These are phyloP conservation scores for Cardamine resedifolia DNA, from an alignment of 345 rosid genomes.

Conservation along the genomic window DNA sequence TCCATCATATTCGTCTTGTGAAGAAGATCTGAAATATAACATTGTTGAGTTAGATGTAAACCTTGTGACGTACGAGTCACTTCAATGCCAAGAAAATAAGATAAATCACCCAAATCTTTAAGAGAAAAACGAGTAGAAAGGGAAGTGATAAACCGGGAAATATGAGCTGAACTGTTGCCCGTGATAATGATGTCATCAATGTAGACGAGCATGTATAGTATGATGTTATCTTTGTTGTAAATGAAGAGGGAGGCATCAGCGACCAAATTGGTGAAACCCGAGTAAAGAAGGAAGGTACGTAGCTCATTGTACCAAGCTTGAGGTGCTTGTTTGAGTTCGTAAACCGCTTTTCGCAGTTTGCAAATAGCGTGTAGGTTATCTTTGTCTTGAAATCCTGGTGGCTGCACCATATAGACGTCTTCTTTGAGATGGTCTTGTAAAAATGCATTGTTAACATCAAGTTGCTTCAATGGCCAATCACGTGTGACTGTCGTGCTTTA, in stretches of 20 bases:
- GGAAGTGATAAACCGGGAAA: not conserved
- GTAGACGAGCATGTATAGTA: not conserved
- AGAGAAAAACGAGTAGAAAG: not conserved
- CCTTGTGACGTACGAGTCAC: not conserved
- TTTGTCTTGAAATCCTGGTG: not conserved
- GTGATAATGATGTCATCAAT: not conserved
- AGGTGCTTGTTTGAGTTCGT: not conserved
- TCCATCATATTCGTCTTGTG: too few species aligned
- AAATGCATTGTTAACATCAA: too few species aligned
- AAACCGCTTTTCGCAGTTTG: not conserved
- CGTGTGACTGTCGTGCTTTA: not conserved
- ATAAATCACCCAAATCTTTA: not conserved
- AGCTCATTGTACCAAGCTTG: not conserved
- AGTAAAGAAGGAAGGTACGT: rapidly evolving
- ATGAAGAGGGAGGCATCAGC: not conserved
- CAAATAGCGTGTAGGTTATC: too few species aligned
- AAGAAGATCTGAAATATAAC: too few species aligned
- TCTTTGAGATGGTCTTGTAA: too few species aligned
- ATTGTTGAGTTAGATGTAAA: not conserved
- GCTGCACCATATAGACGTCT: too few species aligned
- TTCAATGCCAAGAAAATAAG: not conserved
- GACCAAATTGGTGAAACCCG: rapidly evolving
- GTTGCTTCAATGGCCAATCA: too few species aligned
- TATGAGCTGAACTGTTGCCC: not conserved
- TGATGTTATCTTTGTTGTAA: not conserved